Conservation (phyloP, 2,329 filamentous ascomycete genomes). For the Aspergillus fijiensis region DNA sequence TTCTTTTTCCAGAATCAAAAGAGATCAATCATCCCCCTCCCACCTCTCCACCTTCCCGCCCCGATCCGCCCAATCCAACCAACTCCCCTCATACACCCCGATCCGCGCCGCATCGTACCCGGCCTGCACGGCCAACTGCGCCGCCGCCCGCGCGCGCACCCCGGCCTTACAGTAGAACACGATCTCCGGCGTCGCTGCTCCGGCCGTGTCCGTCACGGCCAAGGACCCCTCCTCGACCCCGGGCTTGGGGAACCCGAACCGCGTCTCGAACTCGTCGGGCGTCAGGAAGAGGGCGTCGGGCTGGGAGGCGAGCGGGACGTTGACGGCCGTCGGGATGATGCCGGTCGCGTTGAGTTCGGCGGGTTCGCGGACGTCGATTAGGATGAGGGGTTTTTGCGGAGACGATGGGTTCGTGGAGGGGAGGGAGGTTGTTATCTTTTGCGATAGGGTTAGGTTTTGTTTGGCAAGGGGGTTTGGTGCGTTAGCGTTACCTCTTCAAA, state of each 20-base stretch:
- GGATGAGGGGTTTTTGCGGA: conserved; percentile 32
- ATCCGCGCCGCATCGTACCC: conserved; percentile 69
- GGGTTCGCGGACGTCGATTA: conserved; percentile 51
- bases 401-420: conserved; percentile 27
- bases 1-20: not conserved
- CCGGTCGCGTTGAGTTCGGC: conserved; percentile 46
- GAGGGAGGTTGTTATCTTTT: conserved; percentile 38
- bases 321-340: conserved; percentile 74
- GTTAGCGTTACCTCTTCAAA: conserved; percentile 38
- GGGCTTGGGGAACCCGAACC: conserved; percentile 76
- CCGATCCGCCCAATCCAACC: conserved; percentile 74
- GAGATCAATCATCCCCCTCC: conserved; percentile 28
- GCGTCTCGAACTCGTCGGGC: conserved; percentile 76
- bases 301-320: conserved; percentile 74
- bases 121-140: conserved; percentile 70
- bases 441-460: not conserved
- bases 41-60: conserved; percentile 63
- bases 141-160: conserved; percentile 75
- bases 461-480: not conserved
- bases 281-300: conserved; percentile 77
- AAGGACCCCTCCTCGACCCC: conserved; percentile 45
- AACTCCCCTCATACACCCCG: conserved; percentile 53
- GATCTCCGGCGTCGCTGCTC: conserved; percentile 38
- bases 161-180: conserved; percentile 95
- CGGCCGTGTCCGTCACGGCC: not conserved